These are phyloP conservation scores for Mycena rosella DNA, from an alignment of 768 basidiomycete genomes.

Conservation along the genomic window DNA sequence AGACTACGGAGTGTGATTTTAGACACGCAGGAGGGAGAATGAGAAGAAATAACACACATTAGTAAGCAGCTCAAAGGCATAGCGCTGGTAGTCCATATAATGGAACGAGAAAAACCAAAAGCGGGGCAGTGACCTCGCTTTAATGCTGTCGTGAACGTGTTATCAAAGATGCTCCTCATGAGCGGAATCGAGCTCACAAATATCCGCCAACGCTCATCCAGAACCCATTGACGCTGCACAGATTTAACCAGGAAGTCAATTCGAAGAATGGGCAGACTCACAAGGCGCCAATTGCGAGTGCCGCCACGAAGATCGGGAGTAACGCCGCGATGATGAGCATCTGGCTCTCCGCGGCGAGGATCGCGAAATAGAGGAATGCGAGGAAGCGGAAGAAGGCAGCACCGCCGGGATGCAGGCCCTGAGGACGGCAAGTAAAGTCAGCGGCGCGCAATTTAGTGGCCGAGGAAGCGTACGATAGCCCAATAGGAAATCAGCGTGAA, in stretches of 20 bases:
- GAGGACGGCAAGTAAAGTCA: background rate
- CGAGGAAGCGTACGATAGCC: conserved; percentile 54
- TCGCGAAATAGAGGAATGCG: conserved; percentile 64
- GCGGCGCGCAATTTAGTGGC: background rate
- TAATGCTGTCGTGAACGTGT: too few relatives aligned
- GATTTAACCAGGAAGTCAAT: conserved; percentile 1
- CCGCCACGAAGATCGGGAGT: conserved; percentile 70
- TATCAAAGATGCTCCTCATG: too few relatives aligned
- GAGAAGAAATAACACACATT: conserved; percentile 48
- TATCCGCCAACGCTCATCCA: conserved; percentile 71
- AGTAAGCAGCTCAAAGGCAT: conserved; percentile 53
- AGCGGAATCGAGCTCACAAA: conserved; percentile 55
- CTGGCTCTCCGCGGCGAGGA: conserved; percentile 66
- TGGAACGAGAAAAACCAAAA: conserved; percentile 73
- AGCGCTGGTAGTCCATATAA: conserved; percentile 67
- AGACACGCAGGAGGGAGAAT: background rate
- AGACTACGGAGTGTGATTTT: conserved; percentile 44
- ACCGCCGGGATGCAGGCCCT: conserved; percentile 65
- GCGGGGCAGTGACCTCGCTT: conserved; percentile 63
- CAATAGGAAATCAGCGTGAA: conserved; percentile 66
- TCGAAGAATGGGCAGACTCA: conserved; percentile 16
- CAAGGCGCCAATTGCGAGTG: conserved; percentile 67
- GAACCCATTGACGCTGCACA: conserved; percentile 59
- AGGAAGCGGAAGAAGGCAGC: conserved; percentile 67
- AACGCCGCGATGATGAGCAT: conserved; percentile 62